phyloP scores from a whole-genome alignment of 495 filamentous ascomycete species.

The Daldinia childiae region DNA sequence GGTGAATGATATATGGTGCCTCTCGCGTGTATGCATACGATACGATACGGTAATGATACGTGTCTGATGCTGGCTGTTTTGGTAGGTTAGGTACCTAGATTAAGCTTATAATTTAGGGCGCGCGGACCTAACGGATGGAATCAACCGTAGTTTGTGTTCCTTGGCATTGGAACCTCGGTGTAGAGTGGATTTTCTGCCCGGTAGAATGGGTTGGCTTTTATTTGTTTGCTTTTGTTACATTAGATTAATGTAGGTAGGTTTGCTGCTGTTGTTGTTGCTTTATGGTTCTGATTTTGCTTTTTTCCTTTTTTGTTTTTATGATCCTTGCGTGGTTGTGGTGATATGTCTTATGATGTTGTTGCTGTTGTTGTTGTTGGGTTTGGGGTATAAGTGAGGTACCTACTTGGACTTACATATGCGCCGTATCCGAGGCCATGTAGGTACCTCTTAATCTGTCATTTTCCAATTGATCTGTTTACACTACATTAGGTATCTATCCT shows the following conservation, averaged over 20 bases:
- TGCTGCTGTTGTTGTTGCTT: background rate
- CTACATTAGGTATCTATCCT: background rate
- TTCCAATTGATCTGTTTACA: background rate
- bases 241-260: too few species aligned
- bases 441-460: background rate
- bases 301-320: background rate
- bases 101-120: constrained; percentile 22
- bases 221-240: background rate
- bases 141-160: background rate
- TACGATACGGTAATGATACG: too few species aligned
- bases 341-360: background rate
- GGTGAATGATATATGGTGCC: background rate
- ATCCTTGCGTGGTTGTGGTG: background rate
- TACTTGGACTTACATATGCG: background rate
- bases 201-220: background rate
- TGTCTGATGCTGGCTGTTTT: background rate
- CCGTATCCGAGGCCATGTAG: background rate
- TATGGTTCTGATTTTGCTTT: background rate
- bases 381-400: too few species aligned
- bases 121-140: background rate
- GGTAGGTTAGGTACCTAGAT: background rate
- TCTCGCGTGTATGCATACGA: background rate
- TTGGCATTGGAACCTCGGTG: background rate
- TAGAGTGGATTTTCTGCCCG: background rate
- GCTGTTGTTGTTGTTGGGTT: too few species aligned